Percentiles rank a stretch among this genome's conserved stretches.
Evolutionary conservation across 352 stramenopile species (phyloP).

Genomic region (Phytophthora megakarya): DNA sequence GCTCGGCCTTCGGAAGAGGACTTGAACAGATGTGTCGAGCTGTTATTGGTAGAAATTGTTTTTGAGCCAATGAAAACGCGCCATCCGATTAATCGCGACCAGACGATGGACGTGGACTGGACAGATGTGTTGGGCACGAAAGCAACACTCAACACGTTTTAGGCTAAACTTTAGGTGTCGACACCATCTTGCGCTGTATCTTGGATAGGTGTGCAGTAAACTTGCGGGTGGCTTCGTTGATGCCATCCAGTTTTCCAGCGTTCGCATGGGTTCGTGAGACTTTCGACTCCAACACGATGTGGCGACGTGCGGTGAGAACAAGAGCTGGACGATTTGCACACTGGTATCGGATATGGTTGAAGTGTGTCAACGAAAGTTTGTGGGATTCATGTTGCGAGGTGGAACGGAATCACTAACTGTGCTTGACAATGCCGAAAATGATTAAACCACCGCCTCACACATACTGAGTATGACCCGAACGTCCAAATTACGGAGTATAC

Average conservation of each 20-base stretch:
- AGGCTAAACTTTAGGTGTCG: background rate
- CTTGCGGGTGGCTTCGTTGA: background rate
- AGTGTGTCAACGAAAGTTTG: too few species aligned
- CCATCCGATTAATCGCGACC: slow-evolving; percentile 22
- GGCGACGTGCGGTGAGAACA: slow-evolving; percentile 5
- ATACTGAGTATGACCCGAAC: too few species aligned
- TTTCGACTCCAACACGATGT: background rate
- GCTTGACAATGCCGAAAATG: too few species aligned
- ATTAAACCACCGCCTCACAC: too few species aligned
- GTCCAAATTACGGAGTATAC: too few species aligned
- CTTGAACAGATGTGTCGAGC: slow-evolving; percentile 7
- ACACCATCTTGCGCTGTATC: slow-evolving; percentile 6
- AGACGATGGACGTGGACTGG: slow-evolving; percentile 11
- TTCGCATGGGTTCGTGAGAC: background rate
- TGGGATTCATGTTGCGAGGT: too few species aligned
- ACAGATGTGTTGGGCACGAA: slow-evolving; percentile 4
- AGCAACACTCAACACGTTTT: background rate
- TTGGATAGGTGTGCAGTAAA: background rate
- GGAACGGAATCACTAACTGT: too few species aligned
- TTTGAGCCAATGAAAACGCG: slow-evolving; percentile 8
- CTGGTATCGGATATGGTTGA: too few species aligned
- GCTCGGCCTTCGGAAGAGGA: slow-evolving; percentile 7
- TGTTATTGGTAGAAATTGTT: slow-evolving; percentile 18
- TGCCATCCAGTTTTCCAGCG: background rate
- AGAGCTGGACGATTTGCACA: background rate